phyloP scores from a whole-genome alignment of 306 rosid species.

The Pterocarpus santalinus region DNA sequence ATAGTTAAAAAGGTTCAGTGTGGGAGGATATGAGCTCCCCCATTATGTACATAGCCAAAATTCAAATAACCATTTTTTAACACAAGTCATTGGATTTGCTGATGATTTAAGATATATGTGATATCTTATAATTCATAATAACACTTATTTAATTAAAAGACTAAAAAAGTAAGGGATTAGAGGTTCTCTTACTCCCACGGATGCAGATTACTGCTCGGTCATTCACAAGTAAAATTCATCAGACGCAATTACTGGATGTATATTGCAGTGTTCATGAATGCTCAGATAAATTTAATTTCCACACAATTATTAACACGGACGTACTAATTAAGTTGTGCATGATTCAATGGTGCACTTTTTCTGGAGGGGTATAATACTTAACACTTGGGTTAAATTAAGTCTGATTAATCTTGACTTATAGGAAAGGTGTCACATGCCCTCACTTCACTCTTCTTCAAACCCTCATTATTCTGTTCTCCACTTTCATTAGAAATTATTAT shows the following conservation, averaged over 20 bases:
- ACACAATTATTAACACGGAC: not conserved
- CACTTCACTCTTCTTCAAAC: constrained; percentile 64
- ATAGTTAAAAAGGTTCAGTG: not conserved
- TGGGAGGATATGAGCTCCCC: constrained; percentile 8
- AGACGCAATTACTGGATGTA: not conserved
- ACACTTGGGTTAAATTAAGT: constrained; percentile 43
- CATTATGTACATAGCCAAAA: not conserved
- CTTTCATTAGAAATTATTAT: constrained; percentile 53
- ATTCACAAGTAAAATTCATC: constrained; percentile 13
- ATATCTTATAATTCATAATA: not conserved
- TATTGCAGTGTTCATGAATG: not conserved
- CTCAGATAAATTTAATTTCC: not conserved
- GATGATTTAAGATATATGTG: not conserved
- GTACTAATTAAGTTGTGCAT: constrained; percentile 29
- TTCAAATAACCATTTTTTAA: not conserved
- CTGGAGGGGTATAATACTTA: not conserved
- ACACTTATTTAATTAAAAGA: not conserved
- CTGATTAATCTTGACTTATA: constrained; percentile 74
- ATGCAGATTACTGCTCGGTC: not conserved
- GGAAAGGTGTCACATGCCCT: constrained; percentile 70
- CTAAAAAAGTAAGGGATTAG: not conserved
- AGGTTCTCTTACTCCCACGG: not conserved
- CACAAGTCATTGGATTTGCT: not conserved
- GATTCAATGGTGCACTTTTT: constrained; percentile 39
- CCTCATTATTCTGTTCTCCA: constrained; percentile 86